Evolutionary conservation across 2,329 filamentous ascomycete genomes (phyloP), one percentile per base, ranked within the genome.

Genomic region (Colletotrichum lini): DNA sequence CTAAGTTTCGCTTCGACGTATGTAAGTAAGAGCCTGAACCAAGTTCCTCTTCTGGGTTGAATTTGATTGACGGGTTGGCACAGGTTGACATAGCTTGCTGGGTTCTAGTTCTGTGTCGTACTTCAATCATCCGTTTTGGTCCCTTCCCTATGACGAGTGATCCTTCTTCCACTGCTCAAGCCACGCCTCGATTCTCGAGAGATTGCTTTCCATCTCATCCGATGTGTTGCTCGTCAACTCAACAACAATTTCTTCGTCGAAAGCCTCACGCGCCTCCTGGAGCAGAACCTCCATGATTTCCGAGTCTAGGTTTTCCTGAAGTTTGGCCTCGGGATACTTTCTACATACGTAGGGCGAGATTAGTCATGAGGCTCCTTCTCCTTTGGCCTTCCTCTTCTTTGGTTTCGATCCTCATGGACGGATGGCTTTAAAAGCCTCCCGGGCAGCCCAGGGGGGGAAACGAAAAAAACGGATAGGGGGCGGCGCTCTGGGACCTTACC

Each of bases 211-310:
- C 81, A 99, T 93, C 81, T 98, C 94, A 62, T 95, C 92, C 2
- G 91, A 87, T 65, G 88, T 89, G 79, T 97, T 93, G 82, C 96
- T 98, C 78, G 86, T 90, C 78, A 99, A 84, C 82, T 98, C 95
- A 35, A 98, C 93, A 47, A 99, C 92, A 75, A 97, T 94, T 79
- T 96, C 91, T 81, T 93, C 90, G 65, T 94, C 93, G 78, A 96
- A 99, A 13, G 93, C 90, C 74, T 98, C 95, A 72, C 91, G 87
- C 42, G 96, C 96, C 84, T 99, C 96, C 75, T 98, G 92, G 23
- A 97, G 85, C 67, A 99, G 84, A 35, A 98, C 94, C 79, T 98
- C 93, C 92, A 99, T 98, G 79, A 99, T 98, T 84, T 99, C 96
- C 40, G 94, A 93, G 81, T 99, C 96, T 72, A 99, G 85, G 79